Conservation (phyloP, 2,329 filamentous ascomycete species). For the Anisogramma anomala region DNA sequence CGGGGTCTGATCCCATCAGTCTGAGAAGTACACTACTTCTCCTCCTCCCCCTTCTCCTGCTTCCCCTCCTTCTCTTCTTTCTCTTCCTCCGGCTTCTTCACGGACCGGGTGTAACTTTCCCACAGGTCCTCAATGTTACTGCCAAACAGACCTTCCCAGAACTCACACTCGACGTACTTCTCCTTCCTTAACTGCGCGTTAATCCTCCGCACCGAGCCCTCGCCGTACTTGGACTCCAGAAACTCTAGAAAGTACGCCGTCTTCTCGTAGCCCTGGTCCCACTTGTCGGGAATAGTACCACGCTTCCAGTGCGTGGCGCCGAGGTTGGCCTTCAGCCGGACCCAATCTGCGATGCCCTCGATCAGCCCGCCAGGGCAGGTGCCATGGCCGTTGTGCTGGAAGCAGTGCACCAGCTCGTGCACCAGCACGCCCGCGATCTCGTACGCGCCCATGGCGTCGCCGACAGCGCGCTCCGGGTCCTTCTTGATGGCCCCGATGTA, state of each 20-base stretch:
- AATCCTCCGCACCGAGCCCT: constrained; percentile 47
- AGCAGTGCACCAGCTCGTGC: constrained; percentile 93
- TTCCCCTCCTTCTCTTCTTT: too few species aligned
- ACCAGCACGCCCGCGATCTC: constrained; percentile 77
- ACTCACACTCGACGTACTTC: constrained; percentile 50
- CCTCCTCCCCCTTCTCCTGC: too few species aligned
- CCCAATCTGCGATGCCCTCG: constrained; percentile 90
- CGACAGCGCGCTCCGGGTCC: constrained; percentile 22
- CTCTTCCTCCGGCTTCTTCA: too few species aligned
- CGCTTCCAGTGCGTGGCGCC: constrained; percentile 75
- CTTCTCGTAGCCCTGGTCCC: constrained; percentile 82
- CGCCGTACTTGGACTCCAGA: constrained; percentile 56
- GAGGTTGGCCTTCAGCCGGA: constrained; percentile 62
- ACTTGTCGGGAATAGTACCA: constrained; percentile 41
- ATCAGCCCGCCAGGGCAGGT: constrained; percentile 64
- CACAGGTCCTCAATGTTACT: constrained; percentile 57
- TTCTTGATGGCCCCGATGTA: constrained; percentile 49
- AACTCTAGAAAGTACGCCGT: constrained; percentile 88
- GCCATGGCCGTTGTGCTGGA: constrained; percentile 61
- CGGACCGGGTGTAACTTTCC: too few species aligned
- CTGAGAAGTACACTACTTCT: too few species aligned
- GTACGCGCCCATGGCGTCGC: constrained; percentile 24
- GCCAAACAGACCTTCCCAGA: constrained; percentile 62
- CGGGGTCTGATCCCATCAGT: too few species aligned
- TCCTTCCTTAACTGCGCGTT: constrained; percentile 55